These are phyloP conservation scores for Paraphoma chrysanthemicola DNA, from an alignment of 2,329 filamentous ascomycete species.

Conservation along the genomic window DNA sequence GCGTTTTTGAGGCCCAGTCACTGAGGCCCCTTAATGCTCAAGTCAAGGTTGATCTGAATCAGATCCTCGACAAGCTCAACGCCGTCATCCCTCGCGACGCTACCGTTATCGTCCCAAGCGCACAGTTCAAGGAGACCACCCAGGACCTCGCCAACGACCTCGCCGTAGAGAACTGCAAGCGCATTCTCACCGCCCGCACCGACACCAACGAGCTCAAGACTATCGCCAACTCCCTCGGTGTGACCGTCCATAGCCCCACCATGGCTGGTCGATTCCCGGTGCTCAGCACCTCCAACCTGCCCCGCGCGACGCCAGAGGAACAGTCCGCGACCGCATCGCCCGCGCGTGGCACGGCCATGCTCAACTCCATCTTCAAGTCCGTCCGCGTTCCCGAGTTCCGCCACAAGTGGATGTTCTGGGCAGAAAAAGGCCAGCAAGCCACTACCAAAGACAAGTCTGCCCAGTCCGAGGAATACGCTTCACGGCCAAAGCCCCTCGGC, in stretches of 20 bases:
- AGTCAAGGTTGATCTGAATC: slow-evolving; percentile 19
- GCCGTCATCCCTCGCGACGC: slow-evolving; percentile 8
- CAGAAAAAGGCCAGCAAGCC: slow-evolving; percentile 50
- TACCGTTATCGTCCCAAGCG: not conserved
- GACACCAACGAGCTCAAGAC: slow-evolving; percentile 15
- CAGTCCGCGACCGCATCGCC: slow-evolving; percentile 70
- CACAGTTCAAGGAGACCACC: slow-evolving; percentile 9
- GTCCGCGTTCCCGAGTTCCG: slow-evolving; percentile 58
- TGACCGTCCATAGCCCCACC: slow-evolving; percentile 6
- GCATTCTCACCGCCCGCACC: slow-evolving; percentile 20
- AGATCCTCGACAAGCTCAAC: slow-evolving; percentile 24
- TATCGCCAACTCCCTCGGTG: slow-evolving; percentile 15
- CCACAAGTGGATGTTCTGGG: slow-evolving; percentile 61
- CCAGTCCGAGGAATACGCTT: slow-evolving; percentile 49
- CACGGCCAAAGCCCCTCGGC: slow-evolving; percentile 53
- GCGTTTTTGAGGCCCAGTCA: slow-evolving; percentile 13
- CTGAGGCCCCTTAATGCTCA: slow-evolving; percentile 18
- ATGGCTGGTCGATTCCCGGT: slow-evolving; percentile 44
- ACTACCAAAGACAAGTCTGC: slow-evolving; percentile 30
- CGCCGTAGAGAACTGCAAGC: slow-evolving; percentile 27
- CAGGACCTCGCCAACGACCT: slow-evolving; percentile 26
- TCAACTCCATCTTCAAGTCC: slow-evolving; percentile 52
- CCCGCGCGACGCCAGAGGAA: slow-evolving; percentile 66
- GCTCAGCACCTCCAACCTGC: slow-evolving; percentile 56
- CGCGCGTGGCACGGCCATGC: slow-evolving; percentile 80